A percentile compares a stretch with the other conserved stretches of the same genome.
These are phyloP conservation scores for Puccinia brachypodii DNA, from an alignment of 1,284 basidiomycete genomes.

Conservation along the genomic window DNA sequence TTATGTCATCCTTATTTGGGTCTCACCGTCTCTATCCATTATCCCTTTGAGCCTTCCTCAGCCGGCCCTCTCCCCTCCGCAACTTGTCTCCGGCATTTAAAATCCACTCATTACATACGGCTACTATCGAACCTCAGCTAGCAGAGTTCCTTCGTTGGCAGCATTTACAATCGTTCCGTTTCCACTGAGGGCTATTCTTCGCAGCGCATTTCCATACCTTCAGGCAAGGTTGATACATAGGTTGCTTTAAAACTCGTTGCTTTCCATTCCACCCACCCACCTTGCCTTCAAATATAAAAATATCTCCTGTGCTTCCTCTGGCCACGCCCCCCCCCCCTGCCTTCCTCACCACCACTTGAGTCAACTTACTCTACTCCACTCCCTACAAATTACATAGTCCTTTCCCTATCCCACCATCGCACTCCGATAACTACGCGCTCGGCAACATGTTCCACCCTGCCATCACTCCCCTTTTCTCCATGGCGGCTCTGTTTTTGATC, in stretches of 20 bases:
- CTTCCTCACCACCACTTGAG: background rate
- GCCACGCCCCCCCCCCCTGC: background rate
- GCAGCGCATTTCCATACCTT: slow-evolving; percentile 9
- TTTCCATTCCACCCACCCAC: background rate
- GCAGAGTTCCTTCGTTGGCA: background rate
- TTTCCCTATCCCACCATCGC: too few species aligned
- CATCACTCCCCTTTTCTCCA: background rate
- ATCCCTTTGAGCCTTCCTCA: background rate
- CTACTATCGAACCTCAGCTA: background rate
- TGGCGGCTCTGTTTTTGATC: background rate
- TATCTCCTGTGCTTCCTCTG: background rate
- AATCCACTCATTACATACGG: background rate
- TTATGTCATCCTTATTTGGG: slow-evolving; percentile 18
- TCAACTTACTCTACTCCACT: slow-evolving; percentile 3
- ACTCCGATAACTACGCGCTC: too few species aligned
- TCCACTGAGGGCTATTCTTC: background rate
- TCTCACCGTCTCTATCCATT: background rate
- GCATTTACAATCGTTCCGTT: background rate
- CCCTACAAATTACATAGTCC: background rate
- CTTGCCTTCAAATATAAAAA: background rate
- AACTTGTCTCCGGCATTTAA: too few species aligned
- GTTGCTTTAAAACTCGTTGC: background rate
- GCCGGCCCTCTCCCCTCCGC: background rate
- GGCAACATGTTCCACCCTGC: background rate
- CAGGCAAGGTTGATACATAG: background rate